These are phyloP conservation scores for Fomitopsis pinicola DNA, from an alignment of 1,284 basidiomycete species.

Conservation along the genomic window DNA sequence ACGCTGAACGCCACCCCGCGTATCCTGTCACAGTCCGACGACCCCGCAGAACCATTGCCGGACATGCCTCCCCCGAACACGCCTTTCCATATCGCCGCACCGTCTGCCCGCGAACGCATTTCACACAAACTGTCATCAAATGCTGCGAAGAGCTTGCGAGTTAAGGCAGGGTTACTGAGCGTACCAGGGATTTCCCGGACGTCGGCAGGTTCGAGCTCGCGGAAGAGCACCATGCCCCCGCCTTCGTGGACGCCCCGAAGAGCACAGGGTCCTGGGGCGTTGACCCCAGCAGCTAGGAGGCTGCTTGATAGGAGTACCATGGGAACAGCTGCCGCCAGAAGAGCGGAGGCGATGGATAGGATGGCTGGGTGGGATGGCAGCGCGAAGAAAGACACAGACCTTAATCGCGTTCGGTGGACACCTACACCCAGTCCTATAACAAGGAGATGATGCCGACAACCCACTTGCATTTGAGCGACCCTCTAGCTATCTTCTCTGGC, in stretches of 20 bases:
- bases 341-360: conserved; percentile 68
- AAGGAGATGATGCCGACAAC: conserved; percentile 19
- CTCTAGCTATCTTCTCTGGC: background rate
- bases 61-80: conserved; percentile 44
- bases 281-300: conserved; percentile 79
- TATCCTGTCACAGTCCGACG: conserved; percentile 66
- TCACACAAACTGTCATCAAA: conserved; percentile 75
- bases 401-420: conserved; percentile 72
- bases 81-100: conserved; percentile 69
- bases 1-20: conserved; percentile 84
- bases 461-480: background rate
- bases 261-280: conserved; percentile 58
- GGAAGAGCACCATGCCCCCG: conserved; percentile 59
- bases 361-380: conserved; percentile 54
- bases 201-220: conserved; percentile 27
- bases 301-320: conserved; percentile 69
- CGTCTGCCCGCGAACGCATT: conserved; percentile 70
- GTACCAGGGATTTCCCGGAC: conserved; percentile 29
- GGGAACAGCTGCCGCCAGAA: conserved; percentile 53
- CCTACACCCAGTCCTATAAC: conserved; percentile 58
- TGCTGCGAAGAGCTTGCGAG: conserved; percentile 63
- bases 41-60: conserved; percentile 34
- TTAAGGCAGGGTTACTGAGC: conserved; percentile 60
- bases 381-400: conserved; percentile 49
- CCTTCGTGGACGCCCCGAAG: conserved; percentile 66